Evolutionary conservation across 257 asterid species (phyloP), one percentile per base, ranked within the genome.

Genomic region (Anisodus acutangulus): DNA sequence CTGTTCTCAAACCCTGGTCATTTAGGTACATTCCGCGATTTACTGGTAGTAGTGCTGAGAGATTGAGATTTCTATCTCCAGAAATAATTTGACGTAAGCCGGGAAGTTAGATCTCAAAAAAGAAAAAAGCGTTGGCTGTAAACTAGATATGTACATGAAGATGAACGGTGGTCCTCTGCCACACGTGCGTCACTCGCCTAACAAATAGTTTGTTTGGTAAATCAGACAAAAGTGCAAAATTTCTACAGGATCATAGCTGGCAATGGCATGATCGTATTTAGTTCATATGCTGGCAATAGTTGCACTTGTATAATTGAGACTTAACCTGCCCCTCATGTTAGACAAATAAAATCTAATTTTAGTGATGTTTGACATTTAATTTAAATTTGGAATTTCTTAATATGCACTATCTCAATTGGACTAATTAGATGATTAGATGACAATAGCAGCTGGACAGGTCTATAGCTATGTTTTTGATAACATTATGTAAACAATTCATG

Each of bases 91-190:
- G 26, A 22, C 26, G 26, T 22, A 22, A 22, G 26, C 26, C 0
- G 26, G 26, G 26, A 22, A 22, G 26, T 0, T 22, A 0, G 26
- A 22, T 22, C 0, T 22, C 26, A 22, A 22, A 22, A 22, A 22
- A 22, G 26, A 22, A 22, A 22, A 22, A 22, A 22, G 26, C 80
- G 79, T 60, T n/a, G 79, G 62, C 70, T 82, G 51, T 63, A 62
- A 85, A 83, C 57, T 84, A 26, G 43, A 74, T 76, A 22, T 74
- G 58, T 3, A 80, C 11, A 79, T 37, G 60, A 43, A 82, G 83
- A 83, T 45, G 84, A 86, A 81, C 70, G 85, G 88, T 88, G 26
- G 26, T 84, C 91, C 90, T 78, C 63, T 76, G 82, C 83, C 85
- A 80, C 88, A 84, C 66, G 87, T 88, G 26, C 59, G 78, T 84